Evolutionary conservation across 1,284 basidiomycete genomes (phyloP), one percentile per base, ranked within the genome.

Genomic region (Apiotrichum montevideense): DNA sequence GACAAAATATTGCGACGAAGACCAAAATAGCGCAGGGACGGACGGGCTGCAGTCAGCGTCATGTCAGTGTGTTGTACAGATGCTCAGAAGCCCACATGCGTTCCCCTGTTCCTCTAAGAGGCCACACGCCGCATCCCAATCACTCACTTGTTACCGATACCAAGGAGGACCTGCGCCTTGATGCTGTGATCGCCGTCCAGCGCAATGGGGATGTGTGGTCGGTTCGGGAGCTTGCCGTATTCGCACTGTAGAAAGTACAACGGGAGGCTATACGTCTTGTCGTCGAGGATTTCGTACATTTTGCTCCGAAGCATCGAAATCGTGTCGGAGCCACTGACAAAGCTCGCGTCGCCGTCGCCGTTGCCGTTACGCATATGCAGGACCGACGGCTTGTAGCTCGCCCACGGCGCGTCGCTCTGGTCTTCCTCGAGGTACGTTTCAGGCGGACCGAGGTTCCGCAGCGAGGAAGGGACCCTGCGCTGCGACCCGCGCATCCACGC

Each of bases 1-100:
- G 6, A 40, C 43, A 45, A 51, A 55, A 13, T 40, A 33, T 14
- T 40, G 8, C 37, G 49, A 10, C 32, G 51, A 14, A 3, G 55
- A 52, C 55, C 55, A 56, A 37, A 51, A 52, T 4, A 56, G 8
- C 1, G 43, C 34, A 4, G 56, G 56, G 8, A 57, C 51, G 32
- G 56, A 50, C 2, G 41, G 46, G 37, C 56, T 57, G 47, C 9
- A 7, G 6, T 6, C n/a, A 21, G 43, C 11, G 43, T 29, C 6
- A 13, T 39, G 37, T 39, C 37, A 39, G 37, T 39, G 37, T 39
- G 37, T 13, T 39, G 37, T 39, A 7, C 37, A 39, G 37, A 39
- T 13, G 37, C 7, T 7, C 8, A 39, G 7, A 39, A 39, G 37
- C 37, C 7, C 37, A 7, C 37, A 39, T 39, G 37, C 8, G 13